Base-by-base conservation (phyloP, 1,284 basidiomycete genomes). In the Stygiomarasmius scandens region DNA sequence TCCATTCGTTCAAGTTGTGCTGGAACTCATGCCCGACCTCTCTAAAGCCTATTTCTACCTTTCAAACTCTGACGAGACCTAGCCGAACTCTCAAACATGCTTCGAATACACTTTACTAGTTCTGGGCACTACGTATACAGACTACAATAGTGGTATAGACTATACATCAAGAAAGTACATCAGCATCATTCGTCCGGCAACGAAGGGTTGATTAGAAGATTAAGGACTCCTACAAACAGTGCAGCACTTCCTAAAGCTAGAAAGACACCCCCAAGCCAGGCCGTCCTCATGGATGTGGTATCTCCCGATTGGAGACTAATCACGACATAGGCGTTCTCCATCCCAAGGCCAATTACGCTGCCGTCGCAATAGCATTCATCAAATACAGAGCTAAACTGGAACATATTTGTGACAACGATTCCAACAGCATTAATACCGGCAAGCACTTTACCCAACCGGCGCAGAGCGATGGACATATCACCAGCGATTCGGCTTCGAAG, bases 251-350 rank as follows among this genome's bases (percentile, higher is more conserved):
- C 54, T 3, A 59, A 44, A 6, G 58, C 64, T 2, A 65, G 55
- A 19, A 59, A 54, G 10, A 64, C 36, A 0, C 59, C 63, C 14
- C 61, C 61, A 16, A 57, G 22, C 64, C 64, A 65, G 2, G 59
- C 61, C 8, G 23, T 41, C 29, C 56, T 61, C 62, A 65, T 61
- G 1, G 48, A 29, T 2, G 59, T 46, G 12, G 62, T 58, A 48
- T 64, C 62, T n/a, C 36, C 23, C n/a, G 27, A 34, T 11, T 47
- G 43, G n/a, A 62, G 22, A 2, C 36, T 2, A 48, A 68, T 58
- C 10, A 65, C 61, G 29, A 57, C 51, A 55, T 63, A 66, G 8
- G 65, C 64, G 9, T 50, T 51, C 11, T 48, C 41, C 16, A 24
- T 48, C n/a, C 51, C 51, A 23, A 44, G 51, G 8, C 51, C 51